phyloP scores from a whole-genome alignment of 1,284 basidiomycete genomes.

The Irpex sp. region DNA sequence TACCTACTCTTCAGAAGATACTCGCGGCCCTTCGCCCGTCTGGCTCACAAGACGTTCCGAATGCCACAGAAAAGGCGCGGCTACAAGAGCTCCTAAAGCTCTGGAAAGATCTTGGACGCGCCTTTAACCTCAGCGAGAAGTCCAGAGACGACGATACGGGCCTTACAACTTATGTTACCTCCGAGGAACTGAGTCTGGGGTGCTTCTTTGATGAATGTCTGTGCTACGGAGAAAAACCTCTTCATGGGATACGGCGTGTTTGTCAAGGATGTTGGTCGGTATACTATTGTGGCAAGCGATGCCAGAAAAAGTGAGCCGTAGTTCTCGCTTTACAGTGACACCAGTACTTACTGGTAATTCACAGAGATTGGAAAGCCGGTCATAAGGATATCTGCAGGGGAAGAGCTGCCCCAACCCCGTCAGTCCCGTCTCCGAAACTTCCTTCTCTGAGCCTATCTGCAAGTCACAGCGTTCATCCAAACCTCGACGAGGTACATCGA shows the following conservation, averaged over 20 bases:
- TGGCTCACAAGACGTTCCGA: not conserved
- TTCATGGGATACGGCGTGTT: not conserved
- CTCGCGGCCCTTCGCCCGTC: not conserved
- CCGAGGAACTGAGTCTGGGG: not conserved
- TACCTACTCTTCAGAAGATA: not conserved
- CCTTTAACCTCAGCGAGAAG: not conserved
- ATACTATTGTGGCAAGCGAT: not conserved
- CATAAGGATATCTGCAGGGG: not conserved
- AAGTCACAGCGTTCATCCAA: too few species aligned
- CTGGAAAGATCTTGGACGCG: not conserved
- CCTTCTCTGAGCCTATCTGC: too few species aligned
- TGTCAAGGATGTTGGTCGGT: not conserved
- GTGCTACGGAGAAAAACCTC: not conserved
- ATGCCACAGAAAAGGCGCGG: not conserved
- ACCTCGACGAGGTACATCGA: too few species aligned
- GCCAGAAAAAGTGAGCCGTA: not conserved
- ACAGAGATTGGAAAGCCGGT: not conserved
- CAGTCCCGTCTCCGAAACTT: too few species aligned
- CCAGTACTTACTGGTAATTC: not conserved
- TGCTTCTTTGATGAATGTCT: not conserved
- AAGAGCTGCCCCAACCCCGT: too few species aligned
- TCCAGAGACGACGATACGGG: not conserved
- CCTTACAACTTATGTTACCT: not conserved
- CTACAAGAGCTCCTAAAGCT: not conserved
- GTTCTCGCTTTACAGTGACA: not conserved